Evolutionary conservation across 2,329 filamentous ascomycete genomes (phyloP).

Genomic region (Colletotrichum brevisporum): DNA sequence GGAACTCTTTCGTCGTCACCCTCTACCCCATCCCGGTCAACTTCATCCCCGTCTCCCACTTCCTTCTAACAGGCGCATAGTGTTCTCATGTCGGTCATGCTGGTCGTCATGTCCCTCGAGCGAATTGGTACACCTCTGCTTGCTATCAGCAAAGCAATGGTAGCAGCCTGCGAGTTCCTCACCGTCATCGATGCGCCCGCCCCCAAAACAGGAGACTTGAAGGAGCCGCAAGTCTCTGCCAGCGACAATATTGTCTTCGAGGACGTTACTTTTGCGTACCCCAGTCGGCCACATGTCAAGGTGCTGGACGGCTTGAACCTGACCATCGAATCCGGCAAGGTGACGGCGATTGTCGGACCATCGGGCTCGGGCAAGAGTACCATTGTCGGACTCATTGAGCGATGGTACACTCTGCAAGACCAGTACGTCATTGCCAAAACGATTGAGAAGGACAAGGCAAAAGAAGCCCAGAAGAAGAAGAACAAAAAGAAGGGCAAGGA

Average conservation of each 20-base stretch:
- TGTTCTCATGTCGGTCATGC: slow-evolving; percentile 71
- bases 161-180: slow-evolving; percentile 72
- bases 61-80: slow-evolving; percentile 43
- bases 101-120: slow-evolving; percentile 70
- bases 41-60: not conserved
- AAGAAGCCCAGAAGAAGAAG: slow-evolving; percentile 56
- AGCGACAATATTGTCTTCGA: slow-evolving; percentile 65
- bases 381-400: slow-evolving; percentile 77
- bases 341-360: slow-evolving; percentile 81
- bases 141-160: slow-evolving; percentile 70
- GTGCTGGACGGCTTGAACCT: slow-evolving; percentile 73
- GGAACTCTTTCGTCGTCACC: too few species aligned
- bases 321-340: slow-evolving; percentile 73
- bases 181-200: slow-evolving; percentile 65
- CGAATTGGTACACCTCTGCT: slow-evolving; percentile 71
- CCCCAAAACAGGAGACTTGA: slow-evolving; percentile 53
- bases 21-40: too few species aligned
- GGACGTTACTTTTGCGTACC: slow-evolving; percentile 81
- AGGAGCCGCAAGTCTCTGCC: slow-evolving; percentile 54
- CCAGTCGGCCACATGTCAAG: slow-evolving; percentile 73
- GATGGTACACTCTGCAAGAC: slow-evolving; percentile 77
- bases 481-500: slow-evolving; percentile 48
- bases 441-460: slow-evolving; percentile 62
- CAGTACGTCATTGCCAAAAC: slow-evolving; percentile 67
- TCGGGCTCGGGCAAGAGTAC: slow-evolving; percentile 83